phyloP scores from a whole-genome alignment of 768 basidiomycete species.

The Suillus subluteus region DNA sequence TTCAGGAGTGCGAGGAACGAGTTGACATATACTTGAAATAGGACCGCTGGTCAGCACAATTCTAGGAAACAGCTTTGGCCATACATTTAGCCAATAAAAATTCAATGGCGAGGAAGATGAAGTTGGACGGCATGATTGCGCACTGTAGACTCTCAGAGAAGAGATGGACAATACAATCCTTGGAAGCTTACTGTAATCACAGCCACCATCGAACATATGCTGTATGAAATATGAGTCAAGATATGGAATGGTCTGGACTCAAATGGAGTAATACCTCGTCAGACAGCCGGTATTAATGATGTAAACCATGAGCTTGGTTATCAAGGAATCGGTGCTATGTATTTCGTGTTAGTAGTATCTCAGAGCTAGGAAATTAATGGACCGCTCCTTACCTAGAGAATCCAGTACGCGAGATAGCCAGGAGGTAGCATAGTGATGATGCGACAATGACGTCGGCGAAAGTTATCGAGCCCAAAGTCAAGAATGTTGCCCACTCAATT shows the following conservation, averaged over 20 bases:
- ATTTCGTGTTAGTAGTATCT: background rate
- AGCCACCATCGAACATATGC: slow-evolving; percentile 1
- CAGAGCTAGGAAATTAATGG: background rate
- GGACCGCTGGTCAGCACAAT: background rate
- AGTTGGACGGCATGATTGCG: slow-evolving; percentile 9
- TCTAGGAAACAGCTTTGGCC: background rate
- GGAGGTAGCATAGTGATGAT: slow-evolving; percentile 12
- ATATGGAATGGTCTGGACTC: background rate
- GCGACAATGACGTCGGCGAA: background rate
- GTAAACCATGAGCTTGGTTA: slow-evolving; percentile 7
- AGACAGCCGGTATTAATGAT: slow-evolving; percentile 3
- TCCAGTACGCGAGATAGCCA: slow-evolving; percentile 6
- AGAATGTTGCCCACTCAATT: slow-evolving; percentile 6
- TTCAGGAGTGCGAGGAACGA: slow-evolving; percentile 7
- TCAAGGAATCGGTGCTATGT: slow-evolving; percentile 8
- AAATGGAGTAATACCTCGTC: slow-evolving; percentile 8
- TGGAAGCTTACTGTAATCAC: slow-evolving; percentile 7
- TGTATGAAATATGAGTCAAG: background rate
- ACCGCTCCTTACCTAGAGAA: background rate
- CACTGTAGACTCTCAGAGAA: slow-evolving; percentile 5
- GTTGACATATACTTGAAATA: slow-evolving; percentile 5
- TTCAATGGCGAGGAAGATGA: slow-evolving; percentile 8
- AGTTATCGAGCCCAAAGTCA: background rate
- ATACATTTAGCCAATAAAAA: slow-evolving; percentile 7
- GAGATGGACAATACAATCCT: background rate